Evolutionary conservation across 192 early-diverging fungal genomes (phyloP).

Genomic region (Glomus cerebriforme): DNA sequence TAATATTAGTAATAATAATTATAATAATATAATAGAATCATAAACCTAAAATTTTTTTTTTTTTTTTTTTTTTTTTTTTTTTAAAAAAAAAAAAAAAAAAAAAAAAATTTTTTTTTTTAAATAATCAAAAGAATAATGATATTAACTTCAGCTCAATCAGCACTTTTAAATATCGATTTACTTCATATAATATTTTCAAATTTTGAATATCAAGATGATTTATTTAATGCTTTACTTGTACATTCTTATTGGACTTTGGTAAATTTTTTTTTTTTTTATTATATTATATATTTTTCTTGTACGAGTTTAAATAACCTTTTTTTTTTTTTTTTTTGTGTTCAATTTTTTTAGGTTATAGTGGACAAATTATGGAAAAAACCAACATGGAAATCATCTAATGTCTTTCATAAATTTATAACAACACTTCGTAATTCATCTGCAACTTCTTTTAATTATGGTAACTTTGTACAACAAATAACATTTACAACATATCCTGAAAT

Average conservation of each 20-base stretch:
- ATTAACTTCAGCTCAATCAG: background rate
- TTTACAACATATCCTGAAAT: background rate
- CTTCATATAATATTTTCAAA: slow-evolving; percentile 5
- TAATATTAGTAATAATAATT: no score
- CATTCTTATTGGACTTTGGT: slow-evolving; percentile 22
- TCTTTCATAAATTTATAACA: background rate
- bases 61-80: no score
- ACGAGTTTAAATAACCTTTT: no score
- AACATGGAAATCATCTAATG: background rate
- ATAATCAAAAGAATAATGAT: background rate
- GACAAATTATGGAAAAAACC: slow-evolving; percentile 16
- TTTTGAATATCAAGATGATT: slow-evolving; percentile 21
- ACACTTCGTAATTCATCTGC: background rate
- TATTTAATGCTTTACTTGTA: slow-evolving; percentile 8
- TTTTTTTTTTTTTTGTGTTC: background rate
- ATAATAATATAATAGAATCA: no score
- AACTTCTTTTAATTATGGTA: background rate
- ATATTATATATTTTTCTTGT: no score
- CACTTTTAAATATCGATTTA: slow-evolving; percentile 15
- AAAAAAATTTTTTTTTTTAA: background rate
- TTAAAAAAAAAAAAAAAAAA: background rate
- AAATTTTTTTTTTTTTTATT: background rate
- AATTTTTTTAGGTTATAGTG: background rate
- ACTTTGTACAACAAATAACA: background rate
- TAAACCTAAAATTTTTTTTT: no score